Conservation (phyloP, 1,139 yeast species). For the Geotrichum citri-aurantii region DNA sequence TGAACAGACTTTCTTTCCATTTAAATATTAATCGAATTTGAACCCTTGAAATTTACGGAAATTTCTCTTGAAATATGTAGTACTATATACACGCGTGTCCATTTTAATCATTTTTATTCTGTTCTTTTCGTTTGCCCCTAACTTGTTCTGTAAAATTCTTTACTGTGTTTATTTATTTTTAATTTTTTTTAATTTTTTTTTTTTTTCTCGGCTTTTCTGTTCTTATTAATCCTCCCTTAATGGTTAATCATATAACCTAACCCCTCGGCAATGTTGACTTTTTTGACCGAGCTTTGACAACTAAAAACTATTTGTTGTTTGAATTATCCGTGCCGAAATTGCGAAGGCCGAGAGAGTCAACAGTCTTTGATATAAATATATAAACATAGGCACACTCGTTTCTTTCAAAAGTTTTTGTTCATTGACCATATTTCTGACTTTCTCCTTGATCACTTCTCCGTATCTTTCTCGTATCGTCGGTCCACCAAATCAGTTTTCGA, state of each 20-base stretch:
- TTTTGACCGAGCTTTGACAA: neutral
- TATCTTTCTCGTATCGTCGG: too few relatives aligned
- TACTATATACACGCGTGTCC: too few relatives aligned
- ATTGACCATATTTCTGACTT: too few relatives aligned
- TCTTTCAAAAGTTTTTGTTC: neutral
- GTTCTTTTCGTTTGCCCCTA: neutral
- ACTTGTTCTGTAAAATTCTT: too few relatives aligned
- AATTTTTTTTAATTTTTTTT: too few relatives aligned
- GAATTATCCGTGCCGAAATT: neutral
- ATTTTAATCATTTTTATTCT: neutral
- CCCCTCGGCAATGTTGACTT: neutral
- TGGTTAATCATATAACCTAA: slow-evolving; percentile 3
- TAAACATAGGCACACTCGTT: neutral
- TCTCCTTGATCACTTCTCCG: too few relatives aligned
- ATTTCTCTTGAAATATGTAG: too few relatives aligned
- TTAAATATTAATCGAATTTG: too few relatives aligned
- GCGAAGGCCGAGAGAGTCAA: neutral
- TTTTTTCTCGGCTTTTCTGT: neutral
- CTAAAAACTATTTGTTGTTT: neutral
- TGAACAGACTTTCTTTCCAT: too few relatives aligned
- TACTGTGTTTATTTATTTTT: neutral
- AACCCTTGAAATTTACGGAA: too few relatives aligned
- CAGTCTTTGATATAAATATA: neutral
- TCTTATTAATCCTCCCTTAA: neutral
- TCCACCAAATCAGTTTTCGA: too few relatives aligned